Base-by-base conservation (phyloP, 164 flowering plant species). In the Dillenia suffruticosa region DNA sequence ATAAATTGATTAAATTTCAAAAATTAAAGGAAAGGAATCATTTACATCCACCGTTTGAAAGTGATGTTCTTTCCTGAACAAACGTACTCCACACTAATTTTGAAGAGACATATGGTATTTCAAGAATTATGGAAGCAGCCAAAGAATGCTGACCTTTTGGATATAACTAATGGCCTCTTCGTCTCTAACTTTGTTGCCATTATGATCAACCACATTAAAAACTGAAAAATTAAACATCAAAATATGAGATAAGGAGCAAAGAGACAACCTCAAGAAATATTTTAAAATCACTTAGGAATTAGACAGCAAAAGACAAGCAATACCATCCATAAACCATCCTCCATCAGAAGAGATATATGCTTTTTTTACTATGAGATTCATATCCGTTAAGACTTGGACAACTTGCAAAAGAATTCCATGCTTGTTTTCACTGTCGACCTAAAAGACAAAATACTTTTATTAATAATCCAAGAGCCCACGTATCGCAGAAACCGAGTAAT, bases 271-370 rank as follows among this genome's bases (percentile, higher is more conserved):
- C 32, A 26, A 26, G 32, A 26, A 26, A 26, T 26, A 26, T 26
- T 26, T 5, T 26, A 26, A 26, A 26, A 26, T 26, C 32, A 26
- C 32, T 26, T 26, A 26, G 32, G 32, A 26, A 26, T 26, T 2
- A 26, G n/a, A 12, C 8, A 54, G 40, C 22, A 7, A 49, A 57
- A 12, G 12, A 64, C 14, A 43, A 72, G 62, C 13, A 60, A 49
- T 77, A 92, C 98, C 97, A 79, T 93, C 97, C 98, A 93, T 93
- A 77, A 90, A 90, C 97, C 97, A 90, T 49, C 81, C 92, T 1
- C 92, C 96, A 69, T 93, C 98, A 54, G 92, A 90, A 16, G 94
- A 90, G 51, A 93, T 88, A 62, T 93, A 83, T 2, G 96, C 97
- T 70, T 88, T 93, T 5, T 61, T 83, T 14, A 93, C 83, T 16